Base-by-base conservation (phyloP, 2,329 filamentous ascomycete species). In the Alternaria gansuensis region DNA sequence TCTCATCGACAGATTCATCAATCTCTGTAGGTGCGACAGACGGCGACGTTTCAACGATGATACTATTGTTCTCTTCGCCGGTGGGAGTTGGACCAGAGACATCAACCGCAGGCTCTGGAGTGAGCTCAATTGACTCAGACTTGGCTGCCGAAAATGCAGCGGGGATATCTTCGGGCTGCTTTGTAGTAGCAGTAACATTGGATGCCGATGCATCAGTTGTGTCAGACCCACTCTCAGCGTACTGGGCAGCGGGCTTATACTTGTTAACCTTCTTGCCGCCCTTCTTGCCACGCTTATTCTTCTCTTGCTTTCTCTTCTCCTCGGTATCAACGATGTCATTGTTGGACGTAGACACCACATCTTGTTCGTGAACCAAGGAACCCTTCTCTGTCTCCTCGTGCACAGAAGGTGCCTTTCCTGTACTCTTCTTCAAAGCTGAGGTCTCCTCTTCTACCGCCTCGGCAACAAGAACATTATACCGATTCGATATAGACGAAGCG, bases 251-350 rank as follows among this genome's bases (percentile, higher is more conserved):
- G 5, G 29, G 11, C 9, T 54, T 50, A 24, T 21, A 24, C 43
- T 48, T 40, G 8, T 46, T 54, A 2, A 48, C 28, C 36, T 28
- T 41, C 21, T 7, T n/a, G 4, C 44, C 36, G 14, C 34, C 44
- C 8, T 54, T 34, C 34, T 48, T 54, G 11, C 41, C 24, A 28
- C 41, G 40, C 11, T 54, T 54, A 3, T 7, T 8, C 31, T 37
- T 37, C 31, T 21, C 37, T 17, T 17, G 17, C 24, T 46, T 54
- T 5, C 24, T 21, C 51, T 45, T 37, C 3, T 43, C 4, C 0
- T n/a, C 46, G 14, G 10, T 7, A 4, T 23, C 34, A 4, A 29
- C 7, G 8, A 39, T 21, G 5, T 33, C 7, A 8, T 24, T 17
- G 33, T 2, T 48, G 23, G 17, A 17, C 17, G 17, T 17, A 17